Evolutionary conservation across 2,329 filamentous ascomycete genomes (phyloP).

Genomic region (Pyrenophora teres): DNA sequence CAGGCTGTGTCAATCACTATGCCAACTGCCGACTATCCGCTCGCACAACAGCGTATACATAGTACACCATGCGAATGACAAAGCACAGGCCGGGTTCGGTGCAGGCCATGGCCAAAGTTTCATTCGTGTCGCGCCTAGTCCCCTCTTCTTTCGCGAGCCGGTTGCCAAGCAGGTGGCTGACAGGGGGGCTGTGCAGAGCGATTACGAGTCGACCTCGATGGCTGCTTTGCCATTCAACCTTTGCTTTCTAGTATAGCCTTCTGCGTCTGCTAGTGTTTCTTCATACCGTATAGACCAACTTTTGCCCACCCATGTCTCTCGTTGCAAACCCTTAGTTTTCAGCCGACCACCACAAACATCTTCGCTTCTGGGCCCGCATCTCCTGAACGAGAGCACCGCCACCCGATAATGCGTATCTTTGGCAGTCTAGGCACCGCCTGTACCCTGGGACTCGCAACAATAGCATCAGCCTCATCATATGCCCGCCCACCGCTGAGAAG

Average conservation of each 20-base stretch:
- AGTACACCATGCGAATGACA: background rate
- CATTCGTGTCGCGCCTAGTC: slow-evolving; percentile 28
- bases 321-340: slow-evolving; percentile 24
- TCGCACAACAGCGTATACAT: too few species aligned
- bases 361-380: slow-evolving; percentile 16
- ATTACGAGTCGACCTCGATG: slow-evolving; percentile 26
- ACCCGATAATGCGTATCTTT: slow-evolving; percentile 35
- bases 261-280: slow-evolving; percentile 13
- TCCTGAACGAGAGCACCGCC: slow-evolving; percentile 33
- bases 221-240: slow-evolving; percentile 19
- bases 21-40: too few species aligned
- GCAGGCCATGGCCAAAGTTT: slow-evolving; percentile 17
- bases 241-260: slow-evolving; percentile 13
- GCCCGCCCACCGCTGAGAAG: slow-evolving; percentile 74
- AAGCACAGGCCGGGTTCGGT: background rate
- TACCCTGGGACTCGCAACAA: slow-evolving; percentile 29
- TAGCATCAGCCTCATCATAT: slow-evolving; percentile 38
- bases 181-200: slow-evolving; percentile 26
- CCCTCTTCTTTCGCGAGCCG: slow-evolving; percentile 17
- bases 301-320: slow-evolving; percentile 38
- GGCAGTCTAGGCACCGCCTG: slow-evolving; percentile 26
- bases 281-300: slow-evolving; percentile 9
- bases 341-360: background rate
- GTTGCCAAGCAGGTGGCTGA: slow-evolving; percentile 20
- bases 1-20: too few species aligned